These are phyloP conservation scores for Ascochyta pisi DNA, from an alignment of 2,329 filamentous ascomycete species.

Conservation along the genomic window DNA sequence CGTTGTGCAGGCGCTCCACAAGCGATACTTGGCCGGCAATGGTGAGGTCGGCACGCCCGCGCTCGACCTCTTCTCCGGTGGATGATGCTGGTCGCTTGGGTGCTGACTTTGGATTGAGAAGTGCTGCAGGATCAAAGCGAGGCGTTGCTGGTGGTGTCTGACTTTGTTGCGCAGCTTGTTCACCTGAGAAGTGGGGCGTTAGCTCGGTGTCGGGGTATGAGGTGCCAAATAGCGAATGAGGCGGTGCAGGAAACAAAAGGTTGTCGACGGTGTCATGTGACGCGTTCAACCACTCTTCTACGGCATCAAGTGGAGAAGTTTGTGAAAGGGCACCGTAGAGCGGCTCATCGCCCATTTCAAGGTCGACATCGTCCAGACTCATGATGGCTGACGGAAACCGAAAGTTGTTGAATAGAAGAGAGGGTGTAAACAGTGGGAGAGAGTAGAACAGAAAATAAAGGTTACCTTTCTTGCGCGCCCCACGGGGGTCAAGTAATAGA, in stretches of 20 bases:
- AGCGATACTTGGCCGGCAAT: slow-evolving; percentile 62
- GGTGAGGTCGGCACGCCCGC: slow-evolving; percentile 31
- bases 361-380: slow-evolving; percentile 1
- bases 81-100: slow-evolving; percentile 40
- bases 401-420: background rate
- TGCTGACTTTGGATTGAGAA: slow-evolving; percentile 45
- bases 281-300: slow-evolving; percentile 8
- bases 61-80: slow-evolving; percentile 25
- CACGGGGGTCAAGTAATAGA: slow-evolving; percentile 35
- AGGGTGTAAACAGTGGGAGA: background rate
- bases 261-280: slow-evolving; percentile 1
- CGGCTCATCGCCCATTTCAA: slow-evolving; percentile 11
- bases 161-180: slow-evolving; percentile 20
- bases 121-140: slow-evolving; percentile 34
- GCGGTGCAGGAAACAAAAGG: background rate
- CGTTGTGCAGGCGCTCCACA: slow-evolving; percentile 78
- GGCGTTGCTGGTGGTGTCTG: slow-evolving; percentile 15
- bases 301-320: slow-evolving; percentile 2
- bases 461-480: slow-evolving; percentile 36
- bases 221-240: background rate
- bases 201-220: slow-evolving; percentile 16
- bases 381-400: background rate
- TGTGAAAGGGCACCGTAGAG: background rate
- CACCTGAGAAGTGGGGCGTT: slow-evolving; percentile 28
- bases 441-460: slow-evolving; percentile 11